These are phyloP conservation scores for Malassezia vespertilionis DNA, from an alignment of 1,284 basidiomycete genomes.

Conservation along the genomic window DNA sequence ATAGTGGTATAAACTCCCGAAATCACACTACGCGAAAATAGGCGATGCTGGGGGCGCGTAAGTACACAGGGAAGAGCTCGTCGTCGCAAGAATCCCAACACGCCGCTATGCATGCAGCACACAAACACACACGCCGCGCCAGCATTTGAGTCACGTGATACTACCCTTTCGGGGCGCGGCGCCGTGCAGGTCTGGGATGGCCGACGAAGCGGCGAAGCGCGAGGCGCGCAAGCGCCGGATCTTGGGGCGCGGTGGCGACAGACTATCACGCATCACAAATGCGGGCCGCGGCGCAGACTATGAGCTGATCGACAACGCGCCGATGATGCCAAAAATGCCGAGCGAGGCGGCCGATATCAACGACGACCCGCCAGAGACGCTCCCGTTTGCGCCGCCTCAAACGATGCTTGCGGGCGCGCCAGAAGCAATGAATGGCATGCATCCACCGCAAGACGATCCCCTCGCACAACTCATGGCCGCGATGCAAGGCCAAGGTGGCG, in stretches of 20 bases:
- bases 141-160: constrained; percentile 8
- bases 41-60: too few relatives aligned
- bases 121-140: too few relatives aligned
- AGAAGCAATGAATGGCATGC: not conserved
- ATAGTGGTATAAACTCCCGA: too few relatives aligned
- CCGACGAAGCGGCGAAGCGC: constrained; percentile 32
- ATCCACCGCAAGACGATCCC: not conserved
- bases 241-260: constrained; percentile 37
- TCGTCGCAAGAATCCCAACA: too few relatives aligned
- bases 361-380: not conserved
- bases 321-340: not conserved
- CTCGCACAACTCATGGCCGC: constrained; percentile 27
- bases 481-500: constrained; percentile 20
- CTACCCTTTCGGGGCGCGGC: not conserved
- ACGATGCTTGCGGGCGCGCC: not conserved
- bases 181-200: constrained; percentile 19
- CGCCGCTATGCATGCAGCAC: too few relatives aligned
- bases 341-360: not conserved
- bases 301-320: constrained; percentile 1
- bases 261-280: constrained; percentile 42
- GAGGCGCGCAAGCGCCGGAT: constrained; percentile 44
- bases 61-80: too few relatives aligned
- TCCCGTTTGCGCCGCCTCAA: not conserved
- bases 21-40: too few relatives aligned
- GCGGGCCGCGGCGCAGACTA: constrained; percentile 39